Evolutionary conservation across 1,139 yeast genomes (phyloP).

Genomic region (Hansenula lynferdii): DNA sequence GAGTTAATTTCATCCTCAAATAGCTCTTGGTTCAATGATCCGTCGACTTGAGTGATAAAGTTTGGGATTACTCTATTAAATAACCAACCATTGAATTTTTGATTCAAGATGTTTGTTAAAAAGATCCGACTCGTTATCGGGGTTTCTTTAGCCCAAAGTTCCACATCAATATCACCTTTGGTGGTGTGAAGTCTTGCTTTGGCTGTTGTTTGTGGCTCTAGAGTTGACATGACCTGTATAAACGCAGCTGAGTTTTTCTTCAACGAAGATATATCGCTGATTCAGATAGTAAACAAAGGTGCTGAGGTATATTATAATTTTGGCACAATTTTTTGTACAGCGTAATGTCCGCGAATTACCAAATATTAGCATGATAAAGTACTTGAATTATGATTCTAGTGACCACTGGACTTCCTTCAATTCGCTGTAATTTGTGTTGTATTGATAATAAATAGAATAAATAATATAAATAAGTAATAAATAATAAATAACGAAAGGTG

Average conservation of each 20-base stretch:
- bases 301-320: no score
- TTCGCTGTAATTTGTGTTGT: neutral
- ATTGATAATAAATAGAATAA: neutral
- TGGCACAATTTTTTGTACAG: no score
- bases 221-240: slow-evolving; percentile 9
- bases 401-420: no score
- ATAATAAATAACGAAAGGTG: neutral
- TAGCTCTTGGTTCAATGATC: slow-evolving; percentile 23
- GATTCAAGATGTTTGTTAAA: slow-evolving; percentile 42
- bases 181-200: slow-evolving; percentile 51
- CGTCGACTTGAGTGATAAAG: slow-evolving; percentile 37
- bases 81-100: slow-evolving; percentile 34
- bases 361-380: no score
- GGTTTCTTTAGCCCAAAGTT: slow-evolving; percentile 68
- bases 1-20: slow-evolving; percentile 47
- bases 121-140: slow-evolving; percentile 49
- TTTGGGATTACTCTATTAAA: slow-evolving; percentile 38
- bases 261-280: no score
- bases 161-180: slow-evolving; percentile 57
- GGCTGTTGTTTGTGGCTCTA: slow-evolving; percentile 61
- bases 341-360: no score
- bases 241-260: no score
- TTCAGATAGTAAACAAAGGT: no score
- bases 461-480: slow-evolving; percentile 2
- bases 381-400: no score